phyloP scores from a whole-genome alignment of 768 basidiomycete species.

The Sarcomyxa edulis region DNA sequence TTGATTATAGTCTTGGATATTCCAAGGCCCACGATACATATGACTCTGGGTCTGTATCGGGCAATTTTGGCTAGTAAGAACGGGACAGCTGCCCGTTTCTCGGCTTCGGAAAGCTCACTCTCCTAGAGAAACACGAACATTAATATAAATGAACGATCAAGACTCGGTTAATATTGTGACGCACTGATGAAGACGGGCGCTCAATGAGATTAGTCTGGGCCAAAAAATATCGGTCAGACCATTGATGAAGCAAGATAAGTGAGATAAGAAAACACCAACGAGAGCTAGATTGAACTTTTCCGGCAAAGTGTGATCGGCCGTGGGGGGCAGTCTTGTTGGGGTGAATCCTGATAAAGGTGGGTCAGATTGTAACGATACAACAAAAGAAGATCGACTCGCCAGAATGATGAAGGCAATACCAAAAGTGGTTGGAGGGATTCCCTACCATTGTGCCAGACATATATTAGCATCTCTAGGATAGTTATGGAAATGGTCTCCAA shows the following conservation, averaged over 20 bases:
- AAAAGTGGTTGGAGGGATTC: slow-evolving; percentile 79
- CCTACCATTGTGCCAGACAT: too few relatives aligned
- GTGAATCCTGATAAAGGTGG: slow-evolving; percentile 48
- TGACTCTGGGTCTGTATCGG: slow-evolving; percentile 51
- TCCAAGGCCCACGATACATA: slow-evolving; percentile 75
- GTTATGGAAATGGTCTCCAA: too few relatives aligned
- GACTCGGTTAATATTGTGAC: slow-evolving; percentile 6
- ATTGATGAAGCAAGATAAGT: background rate
- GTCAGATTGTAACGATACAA: background rate
- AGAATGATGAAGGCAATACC: slow-evolving; percentile 63
- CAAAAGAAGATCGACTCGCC: slow-evolving; percentile 34
- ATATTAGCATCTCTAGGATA: too few relatives aligned
- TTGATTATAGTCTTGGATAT: slow-evolving; percentile 42
- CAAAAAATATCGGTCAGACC: background rate
- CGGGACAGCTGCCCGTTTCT: slow-evolving; percentile 52
- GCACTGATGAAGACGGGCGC: slow-evolving; percentile 61
- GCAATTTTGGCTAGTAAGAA: slow-evolving; percentile 55
- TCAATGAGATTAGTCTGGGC: slow-evolving; percentile 73
- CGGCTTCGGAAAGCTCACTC: slow-evolving; percentile 46
- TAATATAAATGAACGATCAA: background rate
- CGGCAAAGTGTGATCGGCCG: slow-evolving; percentile 59
- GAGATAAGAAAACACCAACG: slow-evolving; percentile 32
- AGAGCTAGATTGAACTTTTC: slow-evolving; percentile 57
- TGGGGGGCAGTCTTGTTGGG: slow-evolving; percentile 39
- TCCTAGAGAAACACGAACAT: slow-evolving; percentile 26